These are phyloP conservation scores for Melastoma malabathricum DNA, from an alignment of 345 rosid species.

Conservation along the genomic window DNA sequence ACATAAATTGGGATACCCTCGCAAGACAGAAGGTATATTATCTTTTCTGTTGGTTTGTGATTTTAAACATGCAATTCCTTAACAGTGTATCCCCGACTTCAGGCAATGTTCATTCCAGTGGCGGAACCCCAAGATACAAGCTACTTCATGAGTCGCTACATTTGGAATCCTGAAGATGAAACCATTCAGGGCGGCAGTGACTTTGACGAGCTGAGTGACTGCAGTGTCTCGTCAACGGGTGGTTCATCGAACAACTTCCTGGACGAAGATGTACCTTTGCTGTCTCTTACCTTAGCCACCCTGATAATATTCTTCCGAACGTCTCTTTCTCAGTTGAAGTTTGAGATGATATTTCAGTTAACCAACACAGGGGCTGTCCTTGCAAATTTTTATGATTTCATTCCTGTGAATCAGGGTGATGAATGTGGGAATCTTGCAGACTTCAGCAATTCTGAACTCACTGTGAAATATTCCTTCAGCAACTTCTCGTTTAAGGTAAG, in stretches of 20 bases:
- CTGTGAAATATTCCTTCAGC: constrained; percentile 81
- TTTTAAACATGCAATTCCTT: too few species aligned
- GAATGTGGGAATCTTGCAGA: constrained; percentile 75
- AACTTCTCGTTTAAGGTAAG: constrained; percentile 93
- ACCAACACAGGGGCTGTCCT: too few species aligned
- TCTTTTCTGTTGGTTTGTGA: too few species aligned
- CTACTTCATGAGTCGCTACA: constrained; percentile 84
- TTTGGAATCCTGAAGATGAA: constrained; percentile 87
- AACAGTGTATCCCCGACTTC: constrained; percentile 7
- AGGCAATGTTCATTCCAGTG: constrained; percentile 94
- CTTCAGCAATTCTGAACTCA: constrained; percentile 45
- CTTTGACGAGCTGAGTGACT: constrained; percentile 68
- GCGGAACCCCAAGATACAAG: constrained; percentile 79
- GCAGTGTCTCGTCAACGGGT: constrained; percentile 38
- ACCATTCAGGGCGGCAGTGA: constrained; percentile 69
- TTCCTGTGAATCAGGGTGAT: constrained; percentile 46
- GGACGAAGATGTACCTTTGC: constrained; percentile 58
- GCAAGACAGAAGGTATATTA: too few species aligned
- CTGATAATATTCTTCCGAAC: too few species aligned
- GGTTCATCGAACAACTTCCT: constrained; percentile 52
- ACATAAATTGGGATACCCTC: too few species aligned
- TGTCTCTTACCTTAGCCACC: neutral
- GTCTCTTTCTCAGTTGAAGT: too few species aligned
- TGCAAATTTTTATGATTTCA: neutral
- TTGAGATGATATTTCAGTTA: too few species aligned